Percentiles rank a stretch among this genome's conserved stretches.
Evolutionary conservation across 164 flowering plant genomes (phyloP).

Genomic region (Sedum album): DNA sequence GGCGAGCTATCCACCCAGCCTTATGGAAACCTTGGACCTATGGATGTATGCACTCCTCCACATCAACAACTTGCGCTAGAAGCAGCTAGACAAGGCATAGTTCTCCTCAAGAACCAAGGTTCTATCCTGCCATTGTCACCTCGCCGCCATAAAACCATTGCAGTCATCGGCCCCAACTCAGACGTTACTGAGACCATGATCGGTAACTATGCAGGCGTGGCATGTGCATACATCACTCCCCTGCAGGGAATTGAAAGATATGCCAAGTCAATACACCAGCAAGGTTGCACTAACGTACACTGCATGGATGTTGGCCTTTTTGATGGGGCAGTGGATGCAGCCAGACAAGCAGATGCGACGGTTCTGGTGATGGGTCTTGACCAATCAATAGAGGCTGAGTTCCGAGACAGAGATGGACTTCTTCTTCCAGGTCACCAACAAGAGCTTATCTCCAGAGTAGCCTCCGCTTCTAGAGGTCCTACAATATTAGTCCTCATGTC

Average conservation of each 20-base stretch:
- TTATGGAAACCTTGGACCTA: constrained; percentile 53
- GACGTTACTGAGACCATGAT: constrained; percentile 77
- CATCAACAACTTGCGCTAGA: constrained; percentile 71
- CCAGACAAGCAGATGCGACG: constrained; percentile 68
- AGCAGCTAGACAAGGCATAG: constrained; percentile 92
- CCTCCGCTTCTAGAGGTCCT: constrained; percentile 43
- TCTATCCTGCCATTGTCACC: constrained; percentile 50
- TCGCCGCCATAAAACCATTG: constrained; percentile 42
- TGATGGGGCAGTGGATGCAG: constrained; percentile 49
- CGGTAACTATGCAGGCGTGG: constrained; percentile 75
- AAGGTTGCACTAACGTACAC: constrained; percentile 56
- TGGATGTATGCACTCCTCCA: constrained; percentile 53
- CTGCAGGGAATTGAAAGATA: constrained; percentile 62
- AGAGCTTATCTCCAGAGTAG: constrained; percentile 59
- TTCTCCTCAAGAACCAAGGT: constrained; percentile 60
- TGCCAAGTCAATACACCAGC: constrained; percentile 41
- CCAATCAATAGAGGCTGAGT: constrained; percentile 82
- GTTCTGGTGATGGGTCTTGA: constrained; percentile 84
- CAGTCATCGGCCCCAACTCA: constrained; percentile 81
- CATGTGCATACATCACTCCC: constrained; percentile 75
- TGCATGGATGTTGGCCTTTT: constrained; percentile 39
- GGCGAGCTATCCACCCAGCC: constrained; percentile 55
- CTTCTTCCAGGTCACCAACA: constrained; percentile 80
- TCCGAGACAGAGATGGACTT: constrained; percentile 47
- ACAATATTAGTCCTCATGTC: constrained; percentile 67